A percentile compares a stretch with the other conserved stretches of the same genome.
These are phyloP conservation scores for Senecio squalidus DNA, from an alignment of 140 eudicot species.

Conservation along the genomic window DNA sequence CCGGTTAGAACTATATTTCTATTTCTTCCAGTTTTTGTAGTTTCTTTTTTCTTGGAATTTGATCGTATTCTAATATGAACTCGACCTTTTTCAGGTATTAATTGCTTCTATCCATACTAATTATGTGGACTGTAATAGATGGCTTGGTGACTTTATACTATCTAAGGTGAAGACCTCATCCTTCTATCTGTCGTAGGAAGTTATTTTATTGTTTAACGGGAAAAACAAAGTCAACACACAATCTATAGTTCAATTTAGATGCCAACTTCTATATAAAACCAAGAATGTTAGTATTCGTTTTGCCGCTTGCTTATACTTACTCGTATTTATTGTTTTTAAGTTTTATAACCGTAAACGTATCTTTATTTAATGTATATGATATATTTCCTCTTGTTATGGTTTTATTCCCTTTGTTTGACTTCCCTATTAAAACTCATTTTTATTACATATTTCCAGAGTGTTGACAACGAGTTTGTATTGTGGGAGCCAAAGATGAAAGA, in stretches of 20 bases:
- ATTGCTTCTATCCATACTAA: conserved; percentile 89
- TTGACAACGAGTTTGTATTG: conserved; percentile 85
- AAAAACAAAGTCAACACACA: too few species aligned
- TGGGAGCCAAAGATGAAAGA: conserved; percentile 99
- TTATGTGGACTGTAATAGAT: conserved; percentile 96
- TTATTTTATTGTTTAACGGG: too few species aligned
- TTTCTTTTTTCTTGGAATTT: conserved; percentile 1
- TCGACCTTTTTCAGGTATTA: conserved; percentile 47
- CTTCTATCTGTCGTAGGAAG: too few species aligned
- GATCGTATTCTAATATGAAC: conserved; percentile 9
- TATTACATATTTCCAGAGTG: conserved; percentile 50
- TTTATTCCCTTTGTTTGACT: too few species aligned
- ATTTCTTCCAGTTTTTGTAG: neutral
- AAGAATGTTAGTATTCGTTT: too few species aligned
- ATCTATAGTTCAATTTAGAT: too few species aligned
- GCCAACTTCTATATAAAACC: neutral
- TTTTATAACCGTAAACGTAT: too few species aligned
- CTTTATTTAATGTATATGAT: neutral
- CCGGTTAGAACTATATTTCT: conserved; percentile 53
- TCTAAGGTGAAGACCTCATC: conserved; percentile 46
- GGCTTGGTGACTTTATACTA: conserved; percentile 97
- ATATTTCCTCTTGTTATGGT: neutral
- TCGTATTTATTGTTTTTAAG: neutral
- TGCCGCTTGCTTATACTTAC: too few species aligned
- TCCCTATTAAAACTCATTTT: neutral